These are phyloP conservation scores for Epichloe aotearoae DNA, from an alignment of 2,329 filamentous ascomycete genomes.

Conservation along the genomic window DNA sequence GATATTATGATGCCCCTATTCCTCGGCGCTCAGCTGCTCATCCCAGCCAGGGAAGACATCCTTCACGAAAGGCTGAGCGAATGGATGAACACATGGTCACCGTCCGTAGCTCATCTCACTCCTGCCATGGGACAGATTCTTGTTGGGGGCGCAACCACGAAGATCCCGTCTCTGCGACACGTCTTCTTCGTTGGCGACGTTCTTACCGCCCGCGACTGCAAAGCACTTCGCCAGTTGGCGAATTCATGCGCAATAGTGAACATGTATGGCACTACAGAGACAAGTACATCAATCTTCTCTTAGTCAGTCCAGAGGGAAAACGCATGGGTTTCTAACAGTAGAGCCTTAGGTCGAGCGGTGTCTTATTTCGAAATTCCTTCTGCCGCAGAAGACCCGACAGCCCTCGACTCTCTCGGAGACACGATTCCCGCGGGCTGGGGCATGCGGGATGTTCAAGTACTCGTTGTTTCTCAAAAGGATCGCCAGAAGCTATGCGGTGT, in stretches of 20 bases:
- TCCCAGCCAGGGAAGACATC: conserved; percentile 76
- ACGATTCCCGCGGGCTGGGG: conserved; percentile 73
- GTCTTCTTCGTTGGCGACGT: conserved; percentile 91
- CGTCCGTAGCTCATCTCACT: conserved; percentile 73
- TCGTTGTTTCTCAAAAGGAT: conserved; percentile 65
- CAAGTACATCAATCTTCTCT: conserved; percentile 20
- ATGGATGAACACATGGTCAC: conserved; percentile 75
- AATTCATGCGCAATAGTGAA: conserved; percentile 67
- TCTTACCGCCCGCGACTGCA: conserved; percentile 46
- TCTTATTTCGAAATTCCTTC: conserved; percentile 71
- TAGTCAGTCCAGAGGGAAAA: neutral
- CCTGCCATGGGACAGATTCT: conserved; percentile 95
- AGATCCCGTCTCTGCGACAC: conserved; percentile 63
- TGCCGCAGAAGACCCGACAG: conserved; percentile 42
- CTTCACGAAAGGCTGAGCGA: conserved; percentile 72
- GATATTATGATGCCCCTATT: conserved; percentile 87
- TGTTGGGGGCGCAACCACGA: conserved; percentile 65
- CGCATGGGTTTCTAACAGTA: too few relatives aligned
- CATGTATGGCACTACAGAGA: conserved; percentile 85
- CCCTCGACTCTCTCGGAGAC: conserved; percentile 35
- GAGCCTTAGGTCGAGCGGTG: conserved; percentile 46
- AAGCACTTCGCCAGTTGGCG: conserved; percentile 69
- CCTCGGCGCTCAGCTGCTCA: conserved; percentile 64
- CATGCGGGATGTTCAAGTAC: conserved; percentile 78
- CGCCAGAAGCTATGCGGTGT: conserved; percentile 58